phyloP scores from a whole-genome alignment of 176 grass and related monocot genomes.

The Guadua angustifolia region DNA sequence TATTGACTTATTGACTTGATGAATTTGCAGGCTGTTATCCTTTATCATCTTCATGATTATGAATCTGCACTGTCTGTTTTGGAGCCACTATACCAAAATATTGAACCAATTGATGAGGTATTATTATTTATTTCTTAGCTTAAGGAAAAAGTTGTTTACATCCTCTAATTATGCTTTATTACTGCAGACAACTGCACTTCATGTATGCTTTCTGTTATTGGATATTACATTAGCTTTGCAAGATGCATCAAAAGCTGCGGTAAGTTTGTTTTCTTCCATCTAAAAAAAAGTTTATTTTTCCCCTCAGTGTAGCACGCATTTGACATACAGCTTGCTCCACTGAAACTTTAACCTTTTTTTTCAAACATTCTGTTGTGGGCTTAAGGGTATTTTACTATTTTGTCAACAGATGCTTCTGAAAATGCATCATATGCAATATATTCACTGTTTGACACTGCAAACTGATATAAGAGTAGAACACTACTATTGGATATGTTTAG shows the following conservation, averaged over 20 bases:
- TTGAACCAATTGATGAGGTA: slow-evolving; percentile 92
- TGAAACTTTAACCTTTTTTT: background rate
- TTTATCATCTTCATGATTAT: slow-evolving; percentile 79
- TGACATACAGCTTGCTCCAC: slow-evolving; percentile 14
- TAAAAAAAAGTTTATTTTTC: background rate
- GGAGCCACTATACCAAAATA: slow-evolving; percentile 64
- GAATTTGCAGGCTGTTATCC: slow-evolving; percentile 75
- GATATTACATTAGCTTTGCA: slow-evolving; percentile 76
- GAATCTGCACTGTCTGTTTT: slow-evolving; percentile 66
- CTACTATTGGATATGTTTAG: slow-evolving; percentile 12
- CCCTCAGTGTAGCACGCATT: slow-evolving; percentile 8
- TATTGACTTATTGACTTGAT: slow-evolving; percentile 29
- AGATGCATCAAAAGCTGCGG: slow-evolving; percentile 73
- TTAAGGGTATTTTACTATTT: slow-evolving; percentile 34
- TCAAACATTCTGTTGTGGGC: background rate
- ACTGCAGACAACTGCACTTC: slow-evolving; percentile 81
- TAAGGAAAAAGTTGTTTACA: slow-evolving; percentile 1
- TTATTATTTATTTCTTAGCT: slow-evolving; percentile 8
- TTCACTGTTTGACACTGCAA: slow-evolving; percentile 13
- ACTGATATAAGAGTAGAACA: background rate
- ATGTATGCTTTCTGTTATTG: slow-evolving; percentile 80
- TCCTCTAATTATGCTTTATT: slow-evolving; percentile 34
- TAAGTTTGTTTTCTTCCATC: slow-evolving; percentile 54
- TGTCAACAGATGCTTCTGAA: slow-evolving; percentile 20
- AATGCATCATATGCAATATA: background rate